phyloP scores from a whole-genome alignment of 768 basidiomycete genomes.

The Lentinus brumalis region DNA sequence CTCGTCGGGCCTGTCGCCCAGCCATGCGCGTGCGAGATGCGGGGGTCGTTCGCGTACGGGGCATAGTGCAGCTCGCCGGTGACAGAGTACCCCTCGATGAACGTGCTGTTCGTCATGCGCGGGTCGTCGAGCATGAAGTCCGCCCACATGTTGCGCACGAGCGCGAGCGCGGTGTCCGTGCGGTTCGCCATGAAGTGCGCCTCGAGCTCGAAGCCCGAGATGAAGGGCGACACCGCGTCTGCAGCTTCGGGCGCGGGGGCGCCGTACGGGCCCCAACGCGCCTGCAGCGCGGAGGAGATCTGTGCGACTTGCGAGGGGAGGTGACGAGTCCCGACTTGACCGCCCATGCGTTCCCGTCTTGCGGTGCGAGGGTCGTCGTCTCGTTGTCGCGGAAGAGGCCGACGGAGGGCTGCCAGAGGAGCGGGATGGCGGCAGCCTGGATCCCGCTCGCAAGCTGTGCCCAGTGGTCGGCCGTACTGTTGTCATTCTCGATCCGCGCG shows the following conservation, averaged over 20 bases:
- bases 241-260: conserved; percentile 21
- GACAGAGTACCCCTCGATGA: conserved; percentile 21
- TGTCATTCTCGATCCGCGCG: conserved; percentile 7
- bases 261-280: conserved; percentile 18
- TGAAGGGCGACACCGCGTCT: conserved; percentile 20
- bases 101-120: conserved; percentile 24
- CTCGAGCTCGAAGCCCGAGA: conserved; percentile 21
- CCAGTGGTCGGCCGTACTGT: conserved; percentile 1
- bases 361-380: conserved; percentile 21
- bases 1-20: conserved; percentile 23
- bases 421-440: conserved; percentile 11
- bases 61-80: conserved; percentile 19
- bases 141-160: conserved; percentile 19
- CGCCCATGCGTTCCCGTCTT: conserved; percentile 23
- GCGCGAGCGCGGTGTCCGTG: conserved; percentile 14
- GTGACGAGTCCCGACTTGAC: conserved; percentile 20
- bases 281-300: conserved; percentile 12
- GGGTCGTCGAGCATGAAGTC: conserved; percentile 24
- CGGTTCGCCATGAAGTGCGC: conserved; percentile 19
- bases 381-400: conserved; percentile 23
- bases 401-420: conserved; percentile 18
- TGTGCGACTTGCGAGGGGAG: conserved; percentile 2
- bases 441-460: conserved; percentile 7
- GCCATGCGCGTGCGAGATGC: conserved; percentile 20
- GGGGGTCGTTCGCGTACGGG: conserved; percentile 18